Evolutionary conservation across 2,329 filamentous ascomycete species (phyloP).

Genomic region (Rutstroemia sp.): DNA sequence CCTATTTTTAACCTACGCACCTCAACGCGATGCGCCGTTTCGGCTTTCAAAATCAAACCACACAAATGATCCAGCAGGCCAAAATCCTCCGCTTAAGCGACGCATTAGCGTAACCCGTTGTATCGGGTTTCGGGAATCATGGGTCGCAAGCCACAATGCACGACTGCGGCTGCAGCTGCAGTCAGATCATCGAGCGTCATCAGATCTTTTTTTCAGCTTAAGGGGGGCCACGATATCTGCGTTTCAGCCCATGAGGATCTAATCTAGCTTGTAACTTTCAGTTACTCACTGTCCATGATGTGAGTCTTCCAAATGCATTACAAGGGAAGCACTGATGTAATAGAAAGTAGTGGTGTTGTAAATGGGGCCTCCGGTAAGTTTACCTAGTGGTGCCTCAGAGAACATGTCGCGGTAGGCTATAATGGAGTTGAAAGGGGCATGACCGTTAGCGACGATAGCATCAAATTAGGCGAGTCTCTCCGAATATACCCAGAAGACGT

Average conservation of each 20-base stretch:
- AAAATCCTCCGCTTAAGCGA: too few species aligned
- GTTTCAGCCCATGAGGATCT: not conserved
- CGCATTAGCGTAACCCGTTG: too few species aligned
- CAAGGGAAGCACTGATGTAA: slow-evolving; percentile 22
- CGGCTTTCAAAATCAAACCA: too few species aligned
- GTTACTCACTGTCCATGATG: slow-evolving; percentile 13
- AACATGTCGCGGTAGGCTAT: slow-evolving; percentile 36
- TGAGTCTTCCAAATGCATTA: not conserved
- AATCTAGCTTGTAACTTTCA: slow-evolving; percentile 16
- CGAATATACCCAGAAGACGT: too few species aligned
- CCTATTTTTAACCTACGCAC: too few species aligned
- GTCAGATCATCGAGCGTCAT: not conserved
- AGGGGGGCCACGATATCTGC: not conserved
- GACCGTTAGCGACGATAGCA: slow-evolving; percentile 44
- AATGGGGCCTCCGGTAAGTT: slow-evolving; percentile 7
- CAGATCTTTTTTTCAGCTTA: not conserved
- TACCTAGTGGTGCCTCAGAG: slow-evolving; percentile 38
- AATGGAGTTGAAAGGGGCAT: slow-evolving; percentile 33
- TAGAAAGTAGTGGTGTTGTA: slow-evolving; percentile 25
- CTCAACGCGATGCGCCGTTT: too few species aligned
- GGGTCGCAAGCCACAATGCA: too few species aligned
- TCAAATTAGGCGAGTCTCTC: too few species aligned
- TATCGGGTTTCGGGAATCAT: too few species aligned
- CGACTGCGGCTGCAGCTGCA: too few species aligned
- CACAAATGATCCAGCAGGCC: too few species aligned